Conservation (phyloP, 495 filamentous ascomycete species). For the Talaromyces stipitatus region DNA sequence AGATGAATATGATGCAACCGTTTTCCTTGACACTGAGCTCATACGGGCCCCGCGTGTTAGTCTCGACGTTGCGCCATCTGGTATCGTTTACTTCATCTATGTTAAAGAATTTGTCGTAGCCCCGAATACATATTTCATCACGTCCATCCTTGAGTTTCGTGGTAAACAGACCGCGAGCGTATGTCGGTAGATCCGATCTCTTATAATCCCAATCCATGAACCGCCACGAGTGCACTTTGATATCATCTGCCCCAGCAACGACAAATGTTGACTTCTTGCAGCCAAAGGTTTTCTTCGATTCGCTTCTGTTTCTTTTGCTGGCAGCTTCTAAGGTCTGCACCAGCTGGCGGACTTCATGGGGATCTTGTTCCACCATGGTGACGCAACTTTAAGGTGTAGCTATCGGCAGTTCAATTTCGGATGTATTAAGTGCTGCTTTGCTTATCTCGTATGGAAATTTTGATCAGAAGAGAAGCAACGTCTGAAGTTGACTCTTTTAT, state of each 20-base stretch:
- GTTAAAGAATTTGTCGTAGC: conserved; percentile 99
- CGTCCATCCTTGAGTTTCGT: conserved; percentile 50
- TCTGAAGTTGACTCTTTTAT: neutral
- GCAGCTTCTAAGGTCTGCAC: conserved; percentile 48
- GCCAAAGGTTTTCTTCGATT: conserved; percentile 44
- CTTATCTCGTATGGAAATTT: too few relatives aligned
- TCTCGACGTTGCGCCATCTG: conserved; percentile 70
- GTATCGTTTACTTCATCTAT: conserved; percentile 69
- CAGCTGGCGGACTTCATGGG: conserved; percentile 51
- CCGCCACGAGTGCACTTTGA: conserved; percentile 81
- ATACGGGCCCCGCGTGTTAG: conserved; percentile 77
- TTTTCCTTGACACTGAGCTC: conserved; percentile 97
- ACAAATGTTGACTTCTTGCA: conserved; percentile 69
- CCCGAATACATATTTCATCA: conserved; percentile 73
- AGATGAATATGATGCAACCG: conserved; percentile 97
- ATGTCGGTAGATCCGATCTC: conserved; percentile 70
- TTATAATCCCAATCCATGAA: conserved; percentile 96
- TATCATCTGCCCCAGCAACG: conserved; percentile 48
- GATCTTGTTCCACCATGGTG: conserved; percentile 50
- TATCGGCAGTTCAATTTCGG: too few relatives aligned
- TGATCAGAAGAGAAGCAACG: neutral
- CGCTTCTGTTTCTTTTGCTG: conserved; percentile 22
- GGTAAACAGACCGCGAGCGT: conserved; percentile 90
- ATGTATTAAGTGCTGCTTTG: too few relatives aligned
- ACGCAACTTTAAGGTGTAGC: conserved; percentile 2